These are phyloP conservation scores for Fragaria vesca DNA, from an alignment of 306 rosid genomes.

Conservation along the genomic window DNA sequence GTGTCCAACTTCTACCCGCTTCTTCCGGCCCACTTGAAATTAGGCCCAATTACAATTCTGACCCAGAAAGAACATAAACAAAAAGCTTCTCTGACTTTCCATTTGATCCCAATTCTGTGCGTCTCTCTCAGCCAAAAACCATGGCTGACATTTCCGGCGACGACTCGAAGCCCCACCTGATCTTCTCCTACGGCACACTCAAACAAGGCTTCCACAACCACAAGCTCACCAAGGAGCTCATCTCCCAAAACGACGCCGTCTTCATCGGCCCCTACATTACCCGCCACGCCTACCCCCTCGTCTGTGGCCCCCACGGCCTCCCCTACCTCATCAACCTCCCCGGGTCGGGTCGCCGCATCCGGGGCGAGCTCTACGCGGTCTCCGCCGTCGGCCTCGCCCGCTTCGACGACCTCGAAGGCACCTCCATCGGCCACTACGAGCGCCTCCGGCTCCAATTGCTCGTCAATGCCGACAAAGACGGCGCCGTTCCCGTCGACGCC, in stretches of 20 bases:
- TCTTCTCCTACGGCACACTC: constrained; percentile 67
- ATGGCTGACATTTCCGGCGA: constrained; percentile 1
- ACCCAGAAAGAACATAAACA: not conserved
- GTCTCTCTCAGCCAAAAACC: not conserved
- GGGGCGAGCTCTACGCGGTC: constrained; percentile 62
- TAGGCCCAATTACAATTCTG: not conserved
- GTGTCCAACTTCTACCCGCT: not conserved
- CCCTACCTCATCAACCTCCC: constrained; percentile 64
- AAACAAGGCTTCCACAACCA: constrained; percentile 62
- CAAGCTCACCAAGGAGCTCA: constrained; percentile 34
- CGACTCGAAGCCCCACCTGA: constrained; percentile 20
- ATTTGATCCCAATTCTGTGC: not conserved
- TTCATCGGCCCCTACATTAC: constrained; percentile 35
- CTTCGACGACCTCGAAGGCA: constrained; percentile 58
- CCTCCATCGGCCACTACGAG: constrained; percentile 46
- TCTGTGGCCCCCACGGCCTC: constrained; percentile 61
- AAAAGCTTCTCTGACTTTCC: not conserved
- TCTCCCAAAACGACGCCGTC: constrained; percentile 48
- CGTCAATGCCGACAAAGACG: not conserved
- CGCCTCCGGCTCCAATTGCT: constrained; percentile 34
- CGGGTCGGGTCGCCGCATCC: constrained; percentile 44
- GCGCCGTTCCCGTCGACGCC: constrained; percentile 29
- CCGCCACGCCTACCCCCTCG: constrained; percentile 38
- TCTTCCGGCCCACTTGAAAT: not conserved
- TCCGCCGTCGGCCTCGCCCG: constrained; percentile 39